Evolutionary conservation across 2,329 filamentous ascomycete genomes (phyloP), one percentile per base, ranked within the genome.

Genomic region (Cercospora zeae-maydis): DNA sequence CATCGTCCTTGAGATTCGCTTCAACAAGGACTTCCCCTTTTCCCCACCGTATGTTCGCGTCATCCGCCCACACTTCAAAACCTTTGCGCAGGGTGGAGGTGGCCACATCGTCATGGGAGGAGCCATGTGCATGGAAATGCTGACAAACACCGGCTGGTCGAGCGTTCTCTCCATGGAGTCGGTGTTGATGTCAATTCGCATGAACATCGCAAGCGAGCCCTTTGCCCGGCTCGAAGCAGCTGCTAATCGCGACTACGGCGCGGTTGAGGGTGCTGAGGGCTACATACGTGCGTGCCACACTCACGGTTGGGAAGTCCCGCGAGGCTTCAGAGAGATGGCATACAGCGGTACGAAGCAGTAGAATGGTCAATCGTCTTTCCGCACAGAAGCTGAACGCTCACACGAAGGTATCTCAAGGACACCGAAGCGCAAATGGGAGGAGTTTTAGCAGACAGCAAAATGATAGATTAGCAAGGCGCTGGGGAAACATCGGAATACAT

Each of bases 21-120:
- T 96, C 71, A 87, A 90, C 2, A 81, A 84, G 13, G 83, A 88
- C 54, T 96, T 87, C 67, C 93, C 93, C 0, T 85, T 89, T 72
- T 83, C 85, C 0, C 93, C 93, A 2, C 93, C 93, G 0, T 96
- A 96, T 71, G 85, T 96, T 30, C 88, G 93, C 6, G 86, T 96
- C 14, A 83, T 96, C 58, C 86, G 89, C 5, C 93, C 93, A 1
- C 87, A 88, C 4, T 93, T 96, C 74, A 75, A 93, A 19, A 81
- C 85, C 1, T 93, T 93, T 71, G 73, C 79, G 27, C 70, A 80
- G 4, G 91, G 92, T 4, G 93, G 92, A 19, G 93, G 93, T 24
- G 92, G 92, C 0, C 91, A 96, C 74, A 88, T 97, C 63, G 96
- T 93, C 0, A 79, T 82, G 1, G 93, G 93, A 24, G 93, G 93